phyloP scores from a whole-genome alignment of 257 asterid genomes.

The Linaria vulgaris region DNA sequence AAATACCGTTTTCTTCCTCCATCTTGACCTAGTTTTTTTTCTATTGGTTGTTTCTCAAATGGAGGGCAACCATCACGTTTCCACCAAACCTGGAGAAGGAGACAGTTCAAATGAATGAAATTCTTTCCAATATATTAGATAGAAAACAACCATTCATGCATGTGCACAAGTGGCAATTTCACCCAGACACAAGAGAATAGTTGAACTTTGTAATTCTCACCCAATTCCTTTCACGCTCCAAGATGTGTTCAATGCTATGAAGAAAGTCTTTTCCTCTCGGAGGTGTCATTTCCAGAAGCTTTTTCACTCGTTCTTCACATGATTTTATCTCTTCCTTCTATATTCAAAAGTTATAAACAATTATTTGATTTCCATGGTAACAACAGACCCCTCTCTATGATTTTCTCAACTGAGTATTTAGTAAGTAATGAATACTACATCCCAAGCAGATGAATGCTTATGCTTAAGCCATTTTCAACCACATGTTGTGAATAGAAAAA shows the following conservation, averaged over 20 bases:
- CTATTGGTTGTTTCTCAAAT: conserved; percentile 78
- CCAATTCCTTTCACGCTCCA: conserved; percentile 98
- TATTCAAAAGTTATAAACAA: conserved; percentile 32
- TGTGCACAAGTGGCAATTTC: conserved; percentile 7
- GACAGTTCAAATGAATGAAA: conserved; percentile 22
- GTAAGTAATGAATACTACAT: conserved; percentile 14
- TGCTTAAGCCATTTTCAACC: conserved; percentile 4
- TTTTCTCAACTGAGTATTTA: conserved; percentile 1
- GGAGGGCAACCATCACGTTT: conserved; percentile 99
- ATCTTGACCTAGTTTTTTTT: conserved; percentile 68
- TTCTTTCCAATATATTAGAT: conserved; percentile 8
- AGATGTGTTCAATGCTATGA: conserved; percentile 82
- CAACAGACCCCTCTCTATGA: conserved; percentile 17
- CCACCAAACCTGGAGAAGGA: conserved; percentile 88
- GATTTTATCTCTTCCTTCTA: conserved; percentile 85
- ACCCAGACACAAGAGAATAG: conserved; percentile 10
- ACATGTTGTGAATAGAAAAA: not conserved
- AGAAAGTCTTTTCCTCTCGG: conserved; percentile 92
- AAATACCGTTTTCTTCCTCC: conserved; percentile 65
- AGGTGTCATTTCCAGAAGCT: conserved; percentile 88
- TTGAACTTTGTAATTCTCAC: conserved; percentile 43
- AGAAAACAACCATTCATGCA: not conserved
- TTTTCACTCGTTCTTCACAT: conserved; percentile 85
- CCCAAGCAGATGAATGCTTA: conserved; percentile 2
- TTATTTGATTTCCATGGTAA: conserved; percentile 15